Percentiles rank a stretch among this genome's conserved stretches.
phyloP scores from a whole-genome alignment of 106 monocot species.

The Dendrobium officinale region DNA sequence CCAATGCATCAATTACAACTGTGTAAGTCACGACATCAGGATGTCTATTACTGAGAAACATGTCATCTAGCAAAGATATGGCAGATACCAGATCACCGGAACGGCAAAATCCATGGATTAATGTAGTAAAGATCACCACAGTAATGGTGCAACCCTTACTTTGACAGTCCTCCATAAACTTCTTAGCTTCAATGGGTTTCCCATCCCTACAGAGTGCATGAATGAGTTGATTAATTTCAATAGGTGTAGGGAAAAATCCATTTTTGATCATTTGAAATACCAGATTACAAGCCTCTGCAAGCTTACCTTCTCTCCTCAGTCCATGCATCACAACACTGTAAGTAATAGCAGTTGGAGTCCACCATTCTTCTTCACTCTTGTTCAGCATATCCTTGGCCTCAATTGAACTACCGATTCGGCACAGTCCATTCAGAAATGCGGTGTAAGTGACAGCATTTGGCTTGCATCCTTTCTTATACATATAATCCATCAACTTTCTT shows the following conservation, averaged over 20 bases:
- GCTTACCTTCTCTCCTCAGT: slow-evolving; percentile 74
- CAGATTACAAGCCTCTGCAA: slow-evolving; percentile 69
- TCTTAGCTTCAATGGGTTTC: slow-evolving; percentile 49
- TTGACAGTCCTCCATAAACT: slow-evolving; percentile 82
- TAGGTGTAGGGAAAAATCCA: slow-evolving; percentile 74
- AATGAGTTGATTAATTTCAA: slow-evolving; percentile 71
- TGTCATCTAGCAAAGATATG: slow-evolving; percentile 85
- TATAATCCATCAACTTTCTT: slow-evolving; percentile 56
- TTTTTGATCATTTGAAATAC: slow-evolving; percentile 63
- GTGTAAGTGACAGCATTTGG: slow-evolving; percentile 85
- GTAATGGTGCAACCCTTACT: slow-evolving; percentile 82
- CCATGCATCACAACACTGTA: slow-evolving; percentile 94
- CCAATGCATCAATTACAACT: slow-evolving; percentile 64
- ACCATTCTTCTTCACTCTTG: slow-evolving; percentile 85
- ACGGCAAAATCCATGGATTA: slow-evolving; percentile 85
- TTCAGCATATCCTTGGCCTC: slow-evolving; percentile 80
- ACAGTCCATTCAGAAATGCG: slow-evolving; percentile 71
- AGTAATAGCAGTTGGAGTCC: slow-evolving; percentile 69
- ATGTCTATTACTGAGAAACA: slow-evolving; percentile 83
- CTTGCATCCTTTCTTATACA: slow-evolving; percentile 76
- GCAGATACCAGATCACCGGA: slow-evolving; percentile 60
- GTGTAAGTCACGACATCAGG: slow-evolving; percentile 94
- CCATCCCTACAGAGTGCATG: slow-evolving; percentile 59
- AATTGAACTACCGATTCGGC: slow-evolving; percentile 54
- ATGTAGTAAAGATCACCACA: slow-evolving; percentile 83